phyloP scores from a whole-genome alignment of 345 rosid genomes.

The Moringa oleifera region DNA sequence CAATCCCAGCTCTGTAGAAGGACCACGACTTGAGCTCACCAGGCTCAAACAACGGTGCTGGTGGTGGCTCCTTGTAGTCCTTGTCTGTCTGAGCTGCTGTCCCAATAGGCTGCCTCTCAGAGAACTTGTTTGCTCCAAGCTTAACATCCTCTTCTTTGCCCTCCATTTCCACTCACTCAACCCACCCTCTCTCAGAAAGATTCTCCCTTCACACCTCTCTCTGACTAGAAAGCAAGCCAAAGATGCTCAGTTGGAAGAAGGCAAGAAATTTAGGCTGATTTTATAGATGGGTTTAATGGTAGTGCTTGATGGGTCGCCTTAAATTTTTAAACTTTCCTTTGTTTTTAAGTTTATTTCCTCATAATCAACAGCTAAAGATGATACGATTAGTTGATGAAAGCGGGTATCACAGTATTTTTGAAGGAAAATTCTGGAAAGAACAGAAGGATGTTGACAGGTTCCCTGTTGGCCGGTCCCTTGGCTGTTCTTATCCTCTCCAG shows the following conservation, averaged over 20 bases:
- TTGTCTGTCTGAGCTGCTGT: constrained; percentile 50
- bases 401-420: too few relatives aligned
- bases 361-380: too few relatives aligned
- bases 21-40: constrained; percentile 68
- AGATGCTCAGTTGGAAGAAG: background rate
- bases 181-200: constrained; percentile 2
- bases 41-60: constrained; percentile 57
- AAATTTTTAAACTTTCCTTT: too few relatives aligned
- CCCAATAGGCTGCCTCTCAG: constrained; percentile 68
- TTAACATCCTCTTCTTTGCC: constrained; percentile 69
- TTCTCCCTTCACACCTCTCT: background rate
- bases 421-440: constrained; percentile 26
- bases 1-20: constrained; percentile 69
- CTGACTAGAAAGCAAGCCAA: background rate
- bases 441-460: constrained; percentile 27
- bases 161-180: constrained; percentile 33
- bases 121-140: constrained; percentile 58
- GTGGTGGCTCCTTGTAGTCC: constrained; percentile 58
- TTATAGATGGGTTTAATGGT: constrained; percentile 22
- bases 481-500: constrained; percentile 23
- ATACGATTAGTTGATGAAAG: too few relatives aligned
- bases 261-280: constrained; percentile 3
- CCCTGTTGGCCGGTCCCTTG: constrained; percentile 6
- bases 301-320: constrained; percentile 5
- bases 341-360: background rate